Conservation (phyloP, 768 basidiomycete genomes). For the Chalciporus piperatus region DNA sequence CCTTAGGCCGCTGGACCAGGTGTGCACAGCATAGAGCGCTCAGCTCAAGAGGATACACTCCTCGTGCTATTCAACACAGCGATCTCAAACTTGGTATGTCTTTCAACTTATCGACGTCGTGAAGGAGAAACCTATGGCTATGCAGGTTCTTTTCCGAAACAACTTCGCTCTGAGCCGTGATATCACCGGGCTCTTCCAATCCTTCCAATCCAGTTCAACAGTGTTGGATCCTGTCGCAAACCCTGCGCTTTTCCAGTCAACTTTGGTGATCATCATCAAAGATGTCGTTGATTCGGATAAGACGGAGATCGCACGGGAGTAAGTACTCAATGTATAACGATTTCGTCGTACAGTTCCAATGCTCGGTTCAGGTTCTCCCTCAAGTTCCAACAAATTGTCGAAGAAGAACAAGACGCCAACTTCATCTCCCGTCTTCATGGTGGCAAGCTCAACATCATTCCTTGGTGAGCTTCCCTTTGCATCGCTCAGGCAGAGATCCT, state of each 20-base stretch:
- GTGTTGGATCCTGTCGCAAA: slow-evolving; percentile 58
- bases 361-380: slow-evolving; percentile 43
- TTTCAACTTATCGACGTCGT: neutral
- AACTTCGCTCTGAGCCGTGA: slow-evolving; percentile 65
- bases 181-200: slow-evolving; percentile 58
- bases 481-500: neutral
- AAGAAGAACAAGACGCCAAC: slow-evolving; percentile 56
- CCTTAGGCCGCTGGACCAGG: slow-evolving; percentile 32
- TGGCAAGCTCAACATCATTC: slow-evolving; percentile 53
- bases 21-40: slow-evolving; percentile 62
- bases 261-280: slow-evolving; percentile 63
- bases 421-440: slow-evolving; percentile 59
- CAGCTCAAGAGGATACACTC: slow-evolving; percentile 60
- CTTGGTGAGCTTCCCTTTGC: slow-evolving; percentile 38
- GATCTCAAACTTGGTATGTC: slow-evolving; percentile 55
- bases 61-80: slow-evolving; percentile 66
- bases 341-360: neutral
- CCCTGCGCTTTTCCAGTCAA: slow-evolving; percentile 57
- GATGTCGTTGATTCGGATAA: slow-evolving; percentile 64
- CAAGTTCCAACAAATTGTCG: slow-evolving; percentile 60
- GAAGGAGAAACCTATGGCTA: neutral
- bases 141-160: slow-evolving; percentile 60
- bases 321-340: slow-evolving; percentile 13
- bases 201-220: slow-evolving; percentile 54
- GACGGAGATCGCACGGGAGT: slow-evolving; percentile 58